Evolutionary conservation across 176 grass and related monocot species (phyloP).

Genomic region (Phoenix roebelenii): DNA sequence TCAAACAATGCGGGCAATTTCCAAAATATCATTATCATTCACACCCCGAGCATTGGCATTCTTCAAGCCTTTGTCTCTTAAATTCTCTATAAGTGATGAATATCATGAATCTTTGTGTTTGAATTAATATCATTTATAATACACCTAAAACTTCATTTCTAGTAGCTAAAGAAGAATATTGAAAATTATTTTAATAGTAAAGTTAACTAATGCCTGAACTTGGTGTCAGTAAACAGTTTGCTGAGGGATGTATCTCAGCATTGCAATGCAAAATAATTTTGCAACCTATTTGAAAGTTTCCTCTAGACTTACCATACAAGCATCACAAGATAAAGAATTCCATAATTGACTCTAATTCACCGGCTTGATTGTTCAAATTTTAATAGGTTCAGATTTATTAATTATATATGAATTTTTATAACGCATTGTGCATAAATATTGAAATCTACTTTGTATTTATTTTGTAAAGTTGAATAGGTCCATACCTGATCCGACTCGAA

Average conservation of each 20-base stretch:
- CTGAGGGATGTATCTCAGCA: slow-evolving; percentile 10
- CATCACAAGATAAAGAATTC: background rate
- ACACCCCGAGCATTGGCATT: slow-evolving; percentile 31
- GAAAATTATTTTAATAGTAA: background rate
- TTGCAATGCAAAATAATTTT: slow-evolving; percentile 1
- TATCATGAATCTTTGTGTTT: slow-evolving; percentile 43
- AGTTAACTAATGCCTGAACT: slow-evolving; percentile 28
- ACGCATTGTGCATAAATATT: too few species aligned
- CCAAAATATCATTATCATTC: too few species aligned
- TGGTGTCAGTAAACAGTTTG: background rate
- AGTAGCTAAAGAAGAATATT: background rate
- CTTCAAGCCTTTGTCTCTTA: slow-evolving; percentile 68
- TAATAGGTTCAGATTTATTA: too few species aligned
- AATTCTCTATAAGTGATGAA: slow-evolving; percentile 43
- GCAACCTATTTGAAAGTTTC: slow-evolving; percentile 16
- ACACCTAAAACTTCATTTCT: slow-evolving; percentile 6
- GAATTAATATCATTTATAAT: slow-evolving; percentile 7
- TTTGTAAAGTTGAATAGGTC: too few species aligned
- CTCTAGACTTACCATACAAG: background rate
- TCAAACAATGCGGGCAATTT: too few species aligned
- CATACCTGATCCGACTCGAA: too few species aligned
- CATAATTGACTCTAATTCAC: too few species aligned
- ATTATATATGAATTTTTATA: too few species aligned
- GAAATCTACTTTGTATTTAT: too few species aligned
- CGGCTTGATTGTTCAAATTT: too few species aligned